These are phyloP conservation scores for Elaeis guineensis DNA, from an alignment of 176 grass and related monocot species.

Conservation along the genomic window DNA sequence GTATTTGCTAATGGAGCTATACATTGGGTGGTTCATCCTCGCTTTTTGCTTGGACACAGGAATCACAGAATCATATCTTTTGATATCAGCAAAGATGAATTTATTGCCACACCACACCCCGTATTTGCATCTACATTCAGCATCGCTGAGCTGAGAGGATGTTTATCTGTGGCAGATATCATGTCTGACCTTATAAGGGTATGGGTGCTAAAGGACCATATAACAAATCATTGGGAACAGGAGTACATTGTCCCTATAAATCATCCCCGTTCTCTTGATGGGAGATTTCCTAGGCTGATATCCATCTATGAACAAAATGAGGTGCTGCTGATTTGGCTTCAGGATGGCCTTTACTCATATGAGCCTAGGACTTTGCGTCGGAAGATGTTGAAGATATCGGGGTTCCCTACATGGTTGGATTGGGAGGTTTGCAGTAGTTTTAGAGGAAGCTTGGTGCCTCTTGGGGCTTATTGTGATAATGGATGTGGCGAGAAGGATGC, in stretches of 20 bases:
- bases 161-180: not conserved
- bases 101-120: not conserved
- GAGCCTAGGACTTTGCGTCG: not conserved
- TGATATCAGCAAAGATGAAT: not conserved
- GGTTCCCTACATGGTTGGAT: constrained; percentile 6
- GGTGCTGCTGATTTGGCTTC: constrained; percentile 5
- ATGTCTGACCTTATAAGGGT: not conserved
- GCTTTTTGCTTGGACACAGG: no score
- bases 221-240: not conserved
- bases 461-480: not conserved
- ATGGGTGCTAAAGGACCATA: constrained; percentile 1
- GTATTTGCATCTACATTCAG: not conserved
- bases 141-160: constrained; percentile 1
- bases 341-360: constrained; percentile 4
- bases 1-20: constrained; percentile 5
- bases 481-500: not conserved
- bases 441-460: not conserved
- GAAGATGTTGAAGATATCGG: constrained; percentile 6
- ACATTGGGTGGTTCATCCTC: not conserved
- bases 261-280: not conserved
- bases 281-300: not conserved
- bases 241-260: constrained; percentile 1
- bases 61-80: not conserved
- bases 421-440: constrained; percentile 3
- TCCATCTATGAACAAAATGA: constrained; percentile 4